phyloP scores from a whole-genome alignment of 371 early-diverging fungal species.

The Apophysomyces sp. region DNA sequence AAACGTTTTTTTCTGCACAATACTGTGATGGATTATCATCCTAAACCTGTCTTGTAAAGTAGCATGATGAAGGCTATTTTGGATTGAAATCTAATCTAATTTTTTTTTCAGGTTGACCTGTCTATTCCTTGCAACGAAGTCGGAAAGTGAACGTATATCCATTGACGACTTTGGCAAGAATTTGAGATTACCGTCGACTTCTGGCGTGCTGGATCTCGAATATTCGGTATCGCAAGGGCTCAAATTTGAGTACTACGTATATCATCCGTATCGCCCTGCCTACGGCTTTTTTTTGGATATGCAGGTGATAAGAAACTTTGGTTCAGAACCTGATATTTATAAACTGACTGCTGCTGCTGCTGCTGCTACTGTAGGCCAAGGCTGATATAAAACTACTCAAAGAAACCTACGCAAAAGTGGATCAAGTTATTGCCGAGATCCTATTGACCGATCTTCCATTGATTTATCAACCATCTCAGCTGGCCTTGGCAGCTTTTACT shows the following conservation, averaged over 20 bases:
- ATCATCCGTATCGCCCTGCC: constrained; percentile 82
- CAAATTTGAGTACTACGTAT: constrained; percentile 81
- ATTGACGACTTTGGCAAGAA: constrained; percentile 72
- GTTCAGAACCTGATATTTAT: too few relatives aligned
- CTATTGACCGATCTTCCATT: constrained; percentile 77
- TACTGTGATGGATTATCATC: constrained; percentile 88
- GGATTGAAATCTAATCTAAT: not conserved
- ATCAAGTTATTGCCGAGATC: constrained; percentile 54
- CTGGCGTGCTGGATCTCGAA: constrained; percentile 62
- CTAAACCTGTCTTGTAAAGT: constrained; percentile 75
- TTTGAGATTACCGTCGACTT: constrained; percentile 28
- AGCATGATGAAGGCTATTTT: not conserved
- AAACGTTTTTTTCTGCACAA: constrained; percentile 89
- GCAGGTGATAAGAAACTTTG: constrained; percentile 56
- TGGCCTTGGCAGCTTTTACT: constrained; percentile 77
- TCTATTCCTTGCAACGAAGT: constrained; percentile 85
- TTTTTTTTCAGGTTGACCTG: constrained; percentile 65
- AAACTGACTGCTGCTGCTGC: not conserved
- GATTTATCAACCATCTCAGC: constrained; percentile 82
- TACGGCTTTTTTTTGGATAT: constrained; percentile 86
- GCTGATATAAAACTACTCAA: constrained; percentile 50
- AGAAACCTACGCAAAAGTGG: constrained; percentile 58
- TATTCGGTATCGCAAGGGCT: constrained; percentile 79
- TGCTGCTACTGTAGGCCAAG: constrained; percentile 57
- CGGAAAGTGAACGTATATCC: constrained; percentile 75